Percentiles rank a stretch among this genome's conserved stretches.
Evolutionary conservation across 305 asterid genomes (phyloP).

Genomic region (Solanum hybrid): DNA sequence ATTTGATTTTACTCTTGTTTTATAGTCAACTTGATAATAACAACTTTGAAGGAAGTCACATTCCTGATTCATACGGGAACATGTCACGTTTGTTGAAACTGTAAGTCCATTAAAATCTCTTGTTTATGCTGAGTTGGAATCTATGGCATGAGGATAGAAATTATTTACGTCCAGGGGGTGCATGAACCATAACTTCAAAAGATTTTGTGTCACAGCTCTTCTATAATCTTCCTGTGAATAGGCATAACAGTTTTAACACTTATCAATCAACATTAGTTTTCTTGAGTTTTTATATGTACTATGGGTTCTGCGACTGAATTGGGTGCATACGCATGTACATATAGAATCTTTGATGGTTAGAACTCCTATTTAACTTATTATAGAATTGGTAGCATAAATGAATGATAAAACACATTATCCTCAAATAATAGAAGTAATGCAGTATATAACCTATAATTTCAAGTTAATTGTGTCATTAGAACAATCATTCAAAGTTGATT

Average conservation of each 20-base stretch:
- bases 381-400: not conserved
- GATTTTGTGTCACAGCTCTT: not conserved
- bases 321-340: not conserved
- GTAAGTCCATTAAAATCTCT: constrained; percentile 40
- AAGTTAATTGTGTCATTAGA: not conserved
- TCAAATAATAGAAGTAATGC: not conserved
- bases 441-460: not conserved
- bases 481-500: not conserved
- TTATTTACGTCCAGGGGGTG: not conserved
- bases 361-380: not conserved
- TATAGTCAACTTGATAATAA: constrained; percentile 95
- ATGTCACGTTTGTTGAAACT: constrained; percentile 68
- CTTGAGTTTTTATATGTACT: not conserved
- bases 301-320: not conserved
- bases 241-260: not conserved
- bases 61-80: constrained; percentile 73
- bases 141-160: not conserved
- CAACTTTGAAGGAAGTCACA: constrained; percentile 57
- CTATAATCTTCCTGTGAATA: constrained; percentile 1
- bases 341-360: not conserved
- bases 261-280: not conserved
- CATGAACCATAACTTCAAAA: constrained; percentile 1
- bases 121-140: constrained; percentile 8
- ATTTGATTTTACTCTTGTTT: constrained; percentile 16
- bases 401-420: constrained; percentile 1